Evolutionary conservation across 352 stramenopile genomes (phyloP).

Genomic region (Globisporangium camurandrum): DNA sequence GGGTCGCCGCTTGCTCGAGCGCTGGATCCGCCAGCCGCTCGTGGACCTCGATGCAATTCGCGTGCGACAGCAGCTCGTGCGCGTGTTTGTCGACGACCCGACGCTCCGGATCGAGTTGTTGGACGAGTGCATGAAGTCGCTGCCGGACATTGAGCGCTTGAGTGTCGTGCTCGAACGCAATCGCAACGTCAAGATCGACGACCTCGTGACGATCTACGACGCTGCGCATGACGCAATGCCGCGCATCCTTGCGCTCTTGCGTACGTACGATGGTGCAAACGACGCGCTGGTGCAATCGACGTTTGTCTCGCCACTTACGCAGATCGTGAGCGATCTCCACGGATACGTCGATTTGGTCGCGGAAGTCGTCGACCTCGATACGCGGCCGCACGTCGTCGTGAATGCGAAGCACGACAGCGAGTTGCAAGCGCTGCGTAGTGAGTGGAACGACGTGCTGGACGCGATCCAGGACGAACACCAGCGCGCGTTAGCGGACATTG

Average conservation of each 20-base stretch:
- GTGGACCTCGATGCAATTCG: constrained; percentile 84
- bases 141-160: constrained; percentile 75
- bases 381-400: constrained; percentile 64
- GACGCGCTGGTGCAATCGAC: constrained; percentile 33
- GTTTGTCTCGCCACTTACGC: constrained; percentile 40
- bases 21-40: constrained; percentile 97
- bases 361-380: constrained; percentile 82
- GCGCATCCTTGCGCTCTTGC: constrained; percentile 46
- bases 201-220: constrained; percentile 82
- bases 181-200: constrained; percentile 62
- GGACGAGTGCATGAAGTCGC: constrained; percentile 82
- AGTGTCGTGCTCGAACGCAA: constrained; percentile 60
- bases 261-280: constrained; percentile 31
- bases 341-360: constrained; percentile 67
- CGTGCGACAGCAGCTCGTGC: constrained; percentile 88
- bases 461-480: constrained; percentile 82
- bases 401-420: constrained; percentile 84
- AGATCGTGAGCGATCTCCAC: constrained; percentile 53
- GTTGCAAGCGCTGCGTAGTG: constrained; percentile 58
- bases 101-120: constrained; percentile 83
- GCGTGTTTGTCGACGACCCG: constrained; percentile 87
- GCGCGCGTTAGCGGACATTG: constrained; percentile 49
- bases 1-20: constrained; percentile 89
- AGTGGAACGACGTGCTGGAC: constrained; percentile 64
- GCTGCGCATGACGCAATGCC: constrained; percentile 62